phyloP scores from a whole-genome alignment of 805 yeast genomes.

The Henningerozyma blattae region DNA sequence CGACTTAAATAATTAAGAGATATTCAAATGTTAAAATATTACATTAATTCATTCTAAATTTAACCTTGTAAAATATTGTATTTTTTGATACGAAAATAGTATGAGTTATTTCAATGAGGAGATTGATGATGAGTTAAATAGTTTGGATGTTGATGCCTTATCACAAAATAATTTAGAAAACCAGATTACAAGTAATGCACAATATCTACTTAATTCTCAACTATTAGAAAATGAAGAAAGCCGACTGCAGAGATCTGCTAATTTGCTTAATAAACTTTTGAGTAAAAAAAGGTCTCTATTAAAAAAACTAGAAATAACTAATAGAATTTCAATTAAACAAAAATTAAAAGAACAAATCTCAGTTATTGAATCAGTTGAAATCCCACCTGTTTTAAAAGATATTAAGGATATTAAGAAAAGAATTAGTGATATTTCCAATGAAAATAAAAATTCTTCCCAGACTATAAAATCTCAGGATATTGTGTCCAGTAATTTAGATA shows the following conservation, averaged over 20 bases:
- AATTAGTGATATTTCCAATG: slow-evolving; percentile 23
- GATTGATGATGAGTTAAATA: slow-evolving; percentile 12
- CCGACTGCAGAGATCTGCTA: slow-evolving; percentile 56
- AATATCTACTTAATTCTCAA: slow-evolving; percentile 42
- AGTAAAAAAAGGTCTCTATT: slow-evolving; percentile 36
- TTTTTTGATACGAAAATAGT: too few relatives aligned
- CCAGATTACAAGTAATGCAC: slow-evolving; percentile 59
- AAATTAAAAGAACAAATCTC: slow-evolving; percentile 41
- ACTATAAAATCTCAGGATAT: background rate
- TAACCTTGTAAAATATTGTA: too few relatives aligned
- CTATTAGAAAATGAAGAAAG: slow-evolving; percentile 65
- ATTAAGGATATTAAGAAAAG: slow-evolving; percentile 47
- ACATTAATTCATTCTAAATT: too few relatives aligned
- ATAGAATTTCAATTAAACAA: slow-evolving; percentile 55
- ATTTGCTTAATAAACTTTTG: slow-evolving; percentile 32
- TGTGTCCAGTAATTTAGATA: slow-evolving; percentile 3
- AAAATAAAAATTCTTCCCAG: slow-evolving; percentile 3
- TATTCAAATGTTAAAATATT: too few relatives aligned
- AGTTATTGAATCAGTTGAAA: slow-evolving; percentile 36
- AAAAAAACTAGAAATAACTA: slow-evolving; percentile 37
- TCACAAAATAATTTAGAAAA: slow-evolving; percentile 76
- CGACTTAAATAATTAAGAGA: too few relatives aligned
- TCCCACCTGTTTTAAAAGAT: slow-evolving; percentile 46
- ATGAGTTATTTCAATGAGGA: too few relatives aligned
- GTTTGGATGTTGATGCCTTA: slow-evolving; percentile 46